These are phyloP conservation scores for Sugiyamaella japonica DNA, from an alignment of 1,139 yeast species.

Conservation along the genomic window DNA sequence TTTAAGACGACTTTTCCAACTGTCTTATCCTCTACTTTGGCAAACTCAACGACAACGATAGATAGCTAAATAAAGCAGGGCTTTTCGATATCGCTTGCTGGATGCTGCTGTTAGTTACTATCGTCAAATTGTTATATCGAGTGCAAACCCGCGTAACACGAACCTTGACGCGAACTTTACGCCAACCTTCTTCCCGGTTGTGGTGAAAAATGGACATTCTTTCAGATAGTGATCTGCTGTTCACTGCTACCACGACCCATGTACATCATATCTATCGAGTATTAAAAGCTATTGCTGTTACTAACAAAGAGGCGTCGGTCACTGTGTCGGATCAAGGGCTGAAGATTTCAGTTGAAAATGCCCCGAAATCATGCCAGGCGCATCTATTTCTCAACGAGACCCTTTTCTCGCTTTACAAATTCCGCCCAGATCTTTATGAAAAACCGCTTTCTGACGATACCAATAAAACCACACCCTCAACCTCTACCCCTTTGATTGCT, in stretches of 20 bases:
- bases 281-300: conserved; percentile 32
- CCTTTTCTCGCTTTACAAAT: conserved; percentile 32
- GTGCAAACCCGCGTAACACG: no score
- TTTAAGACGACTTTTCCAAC: no score
- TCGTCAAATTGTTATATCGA: no score
- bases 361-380: conserved; percentile 34
- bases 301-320: conserved; percentile 30
- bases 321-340: conserved; percentile 35
- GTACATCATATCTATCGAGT: conserved; percentile 33
- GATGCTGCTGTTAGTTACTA: no score
- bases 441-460: not conserved
- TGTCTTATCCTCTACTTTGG: no score
- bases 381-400: conserved; percentile 30
- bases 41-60: no score
- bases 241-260: conserved; percentile 36
- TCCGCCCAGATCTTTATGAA: conserved; percentile 16
- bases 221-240: conserved; percentile 11
- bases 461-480: not conserved
- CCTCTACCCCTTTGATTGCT: conserved; percentile 1
- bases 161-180: no score
- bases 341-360: conserved; percentile 33
- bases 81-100: no score
- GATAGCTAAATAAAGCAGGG: no score
- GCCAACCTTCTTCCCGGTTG: no score
- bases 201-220: not conserved